Percentiles rank a stretch among this genome's conserved stretches.
Evolutionary conservation across 495 filamentous ascomycete genomes (phyloP).

Genomic region (Chaetomium fimeti): DNA sequence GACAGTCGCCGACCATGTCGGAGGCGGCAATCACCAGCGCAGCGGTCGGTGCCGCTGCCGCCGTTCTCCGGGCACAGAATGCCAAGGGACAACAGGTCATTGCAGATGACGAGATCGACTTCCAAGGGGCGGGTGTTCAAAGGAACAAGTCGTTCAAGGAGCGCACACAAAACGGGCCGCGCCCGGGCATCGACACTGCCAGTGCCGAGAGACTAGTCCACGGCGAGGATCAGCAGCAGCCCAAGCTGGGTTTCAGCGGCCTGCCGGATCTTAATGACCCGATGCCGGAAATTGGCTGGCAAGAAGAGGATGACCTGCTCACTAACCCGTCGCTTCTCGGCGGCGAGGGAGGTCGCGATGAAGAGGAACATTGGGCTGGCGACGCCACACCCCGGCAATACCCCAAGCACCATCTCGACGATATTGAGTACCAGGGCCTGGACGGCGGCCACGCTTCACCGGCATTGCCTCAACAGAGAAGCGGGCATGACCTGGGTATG

Average conservation of each 20-base stretch:
- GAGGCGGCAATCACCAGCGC: conserved; percentile 54
- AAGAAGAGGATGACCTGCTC: conserved; percentile 56
- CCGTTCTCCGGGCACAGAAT: conserved; percentile 42
- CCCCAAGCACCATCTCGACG: conserved; percentile 37
- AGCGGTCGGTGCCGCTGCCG: conserved; percentile 51
- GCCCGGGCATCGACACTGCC: conserved; percentile 66
- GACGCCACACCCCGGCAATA: conserved; percentile 43
- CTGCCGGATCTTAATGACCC: conserved; percentile 60
- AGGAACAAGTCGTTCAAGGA: conserved; percentile 58
- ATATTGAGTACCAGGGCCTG: conserved; percentile 37
- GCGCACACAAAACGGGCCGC: conserved; percentile 48
- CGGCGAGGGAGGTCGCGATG: conserved; percentile 36
- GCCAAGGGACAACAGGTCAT: conserved; percentile 36
- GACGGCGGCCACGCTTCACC: conserved; percentile 25
- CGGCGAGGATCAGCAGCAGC: conserved; percentile 55
- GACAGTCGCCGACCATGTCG: conserved; percentile 48
- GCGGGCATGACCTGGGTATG: conserved; percentile 33
- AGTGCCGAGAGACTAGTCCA: conserved; percentile 63
- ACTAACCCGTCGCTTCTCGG: conserved; percentile 45
- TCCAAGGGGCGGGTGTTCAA: conserved; percentile 39
- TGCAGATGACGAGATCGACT: conserved; percentile 33
- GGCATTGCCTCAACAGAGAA: conserved; percentile 18
- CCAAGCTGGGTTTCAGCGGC: conserved; percentile 60
- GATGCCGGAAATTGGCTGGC: conserved; percentile 66
- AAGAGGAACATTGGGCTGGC: conserved; percentile 41